phyloP scores from a whole-genome alignment of 2,329 filamentous ascomycete species.

The Microcyclospora pomicola region DNA sequence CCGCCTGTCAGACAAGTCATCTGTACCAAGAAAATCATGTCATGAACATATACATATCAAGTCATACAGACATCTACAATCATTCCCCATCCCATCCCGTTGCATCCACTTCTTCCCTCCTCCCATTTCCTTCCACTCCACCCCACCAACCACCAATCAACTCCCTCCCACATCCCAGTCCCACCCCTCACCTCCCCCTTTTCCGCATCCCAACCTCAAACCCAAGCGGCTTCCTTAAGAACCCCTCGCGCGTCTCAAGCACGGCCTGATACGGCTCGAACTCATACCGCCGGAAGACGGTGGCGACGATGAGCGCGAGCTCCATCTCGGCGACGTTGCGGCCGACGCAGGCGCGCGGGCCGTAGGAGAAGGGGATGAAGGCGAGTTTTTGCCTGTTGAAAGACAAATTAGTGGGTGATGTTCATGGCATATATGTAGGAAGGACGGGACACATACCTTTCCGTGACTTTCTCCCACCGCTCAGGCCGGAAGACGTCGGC shows the following conservation, averaged over 20 bases:
- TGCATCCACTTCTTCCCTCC: too few relatives aligned
- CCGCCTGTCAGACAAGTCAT: too few relatives aligned
- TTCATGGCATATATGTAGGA: constrained; percentile 1
- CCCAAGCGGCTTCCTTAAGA: constrained; percentile 22
- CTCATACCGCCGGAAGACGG: constrained; percentile 23
- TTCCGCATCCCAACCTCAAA: constrained; percentile 14
- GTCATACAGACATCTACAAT: too few relatives aligned
- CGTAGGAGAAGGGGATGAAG: constrained; percentile 31
- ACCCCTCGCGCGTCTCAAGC: constrained; percentile 23
- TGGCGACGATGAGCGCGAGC: constrained; percentile 26
- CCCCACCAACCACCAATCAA: too few relatives aligned
- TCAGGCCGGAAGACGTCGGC: constrained; percentile 28
- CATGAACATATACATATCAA: too few relatives aligned
- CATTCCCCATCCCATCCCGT: too few relatives aligned
- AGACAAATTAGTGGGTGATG: background rate
- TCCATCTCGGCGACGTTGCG: constrained; percentile 32
- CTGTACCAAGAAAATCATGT: too few relatives aligned
- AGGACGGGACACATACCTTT: constrained; percentile 10
- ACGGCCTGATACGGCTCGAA: constrained; percentile 22
- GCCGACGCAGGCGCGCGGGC: constrained; percentile 30
- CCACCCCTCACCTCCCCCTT: constrained; percentile 3
- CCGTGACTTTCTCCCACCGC: constrained; percentile 27
- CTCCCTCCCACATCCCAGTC: too few relatives aligned
- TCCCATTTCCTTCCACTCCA: too few relatives aligned
- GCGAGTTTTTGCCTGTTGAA: constrained; percentile 25